phyloP scores from a whole-genome alignment of 345 rosid genomes.

The Iberis pinnata region DNA sequence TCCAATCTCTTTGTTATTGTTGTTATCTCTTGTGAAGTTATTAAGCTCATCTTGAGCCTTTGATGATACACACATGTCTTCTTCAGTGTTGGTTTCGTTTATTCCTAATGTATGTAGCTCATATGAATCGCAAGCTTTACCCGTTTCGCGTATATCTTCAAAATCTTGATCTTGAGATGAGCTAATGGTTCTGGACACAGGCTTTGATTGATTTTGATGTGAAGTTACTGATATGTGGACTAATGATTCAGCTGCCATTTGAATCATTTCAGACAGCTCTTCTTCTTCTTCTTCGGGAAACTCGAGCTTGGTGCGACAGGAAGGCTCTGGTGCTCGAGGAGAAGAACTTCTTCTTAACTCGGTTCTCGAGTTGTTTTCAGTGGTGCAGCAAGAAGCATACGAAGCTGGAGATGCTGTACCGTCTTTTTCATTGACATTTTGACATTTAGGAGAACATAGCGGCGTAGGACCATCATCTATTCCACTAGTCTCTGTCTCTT shows the following conservation, averaged over 20 bases:
- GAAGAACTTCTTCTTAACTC: not conserved
- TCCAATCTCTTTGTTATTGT: slow-evolving; percentile 36
- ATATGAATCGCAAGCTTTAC: slow-evolving; percentile 40
- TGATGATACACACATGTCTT: slow-evolving; percentile 49
- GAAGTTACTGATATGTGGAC: slow-evolving; percentile 27
- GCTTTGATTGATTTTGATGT: not conserved
- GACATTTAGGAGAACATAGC: not conserved
- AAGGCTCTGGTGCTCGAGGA: not conserved
- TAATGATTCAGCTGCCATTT: slow-evolving; percentile 55
- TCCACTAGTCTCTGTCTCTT: slow-evolving; percentile 17
- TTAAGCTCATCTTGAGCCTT: slow-evolving; percentile 40
- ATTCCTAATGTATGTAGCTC: slow-evolving; percentile 42
- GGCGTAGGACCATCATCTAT: not conserved
- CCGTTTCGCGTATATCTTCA: not conserved
- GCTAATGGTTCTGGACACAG: not conserved
- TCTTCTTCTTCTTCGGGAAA: not conserved
- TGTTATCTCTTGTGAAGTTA: slow-evolving; percentile 25
- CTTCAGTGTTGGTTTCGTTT: slow-evolving; percentile 39
- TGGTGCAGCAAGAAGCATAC: slow-evolving; percentile 13
- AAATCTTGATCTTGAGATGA: slow-evolving; percentile 7
- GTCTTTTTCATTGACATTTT: slow-evolving; percentile 1
- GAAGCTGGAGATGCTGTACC: slow-evolving; percentile 12
- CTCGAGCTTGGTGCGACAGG: not conserved
- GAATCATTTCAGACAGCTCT: slow-evolving; percentile 24
- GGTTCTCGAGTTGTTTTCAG: slow-evolving; percentile 12